These are phyloP conservation scores for Euptelea pleiosperma DNA, from an alignment of 164 flowering plant species.

Conservation along the genomic window DNA sequence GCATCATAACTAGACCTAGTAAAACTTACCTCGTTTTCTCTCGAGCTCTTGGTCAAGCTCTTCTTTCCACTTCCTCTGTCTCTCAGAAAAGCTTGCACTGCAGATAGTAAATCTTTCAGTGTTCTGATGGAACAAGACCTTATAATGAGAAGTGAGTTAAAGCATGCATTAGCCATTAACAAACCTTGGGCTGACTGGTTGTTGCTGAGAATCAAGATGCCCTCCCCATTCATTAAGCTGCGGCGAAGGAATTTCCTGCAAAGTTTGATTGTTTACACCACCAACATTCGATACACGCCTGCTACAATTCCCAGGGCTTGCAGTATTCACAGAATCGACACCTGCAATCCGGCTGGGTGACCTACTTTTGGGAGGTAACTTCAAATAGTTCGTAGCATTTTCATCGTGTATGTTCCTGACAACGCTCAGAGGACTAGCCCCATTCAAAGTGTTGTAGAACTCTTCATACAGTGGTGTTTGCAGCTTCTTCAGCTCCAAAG, in stretches of 20 bases:
- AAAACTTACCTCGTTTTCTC: slow-evolving; percentile 54
- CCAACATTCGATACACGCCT: slow-evolving; percentile 36
- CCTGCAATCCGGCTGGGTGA: slow-evolving; percentile 40
- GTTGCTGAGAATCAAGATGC: slow-evolving; percentile 30
- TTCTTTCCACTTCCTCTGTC: slow-evolving; percentile 69
- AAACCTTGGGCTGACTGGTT: slow-evolving; percentile 49
- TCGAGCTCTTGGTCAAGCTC: slow-evolving; percentile 71
- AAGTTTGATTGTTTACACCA: slow-evolving; percentile 22
- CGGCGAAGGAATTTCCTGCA: slow-evolving; percentile 37
- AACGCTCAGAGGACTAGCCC: slow-evolving; percentile 27
- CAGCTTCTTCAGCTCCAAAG: slow-evolving; percentile 63
- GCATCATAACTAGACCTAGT: not conserved
- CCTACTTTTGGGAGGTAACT: slow-evolving; percentile 60
- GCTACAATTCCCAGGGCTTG: slow-evolving; percentile 40
- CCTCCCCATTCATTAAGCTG: slow-evolving; percentile 34
- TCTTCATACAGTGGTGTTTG: slow-evolving; percentile 66
- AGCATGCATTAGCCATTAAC: slow-evolving; percentile 6
- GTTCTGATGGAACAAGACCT: not conserved
- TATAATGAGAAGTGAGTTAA: not conserved
- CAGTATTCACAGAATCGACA: slow-evolving; percentile 25
- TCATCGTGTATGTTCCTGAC: slow-evolving; percentile 27
- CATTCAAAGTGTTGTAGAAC: slow-evolving; percentile 54
- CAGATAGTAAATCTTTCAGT: not conserved
- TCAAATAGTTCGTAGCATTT: slow-evolving; percentile 27
- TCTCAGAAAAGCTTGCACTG: slow-evolving; percentile 51